Evolutionary conservation across 2,329 filamentous ascomycete species (phyloP).

Genomic region (Pezicula neosporulosa): DNA sequence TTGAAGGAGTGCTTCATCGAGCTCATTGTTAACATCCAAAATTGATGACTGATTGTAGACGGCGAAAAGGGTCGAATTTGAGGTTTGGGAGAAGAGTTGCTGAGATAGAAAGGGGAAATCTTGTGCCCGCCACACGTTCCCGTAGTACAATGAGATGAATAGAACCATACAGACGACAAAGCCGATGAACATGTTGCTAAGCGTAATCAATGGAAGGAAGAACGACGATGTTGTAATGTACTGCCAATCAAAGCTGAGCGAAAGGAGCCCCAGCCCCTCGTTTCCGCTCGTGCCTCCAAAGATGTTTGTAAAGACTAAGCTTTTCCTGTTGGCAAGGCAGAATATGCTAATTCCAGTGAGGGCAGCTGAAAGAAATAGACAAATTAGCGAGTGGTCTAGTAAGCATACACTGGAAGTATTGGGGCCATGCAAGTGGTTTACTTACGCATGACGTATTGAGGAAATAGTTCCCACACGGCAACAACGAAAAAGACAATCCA

Average conservation of each 20-base stretch:
- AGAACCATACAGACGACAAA: conserved; percentile 28
- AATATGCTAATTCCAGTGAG: conserved; percentile 38
- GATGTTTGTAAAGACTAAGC: conserved; percentile 41
- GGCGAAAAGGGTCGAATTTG: conserved; percentile 31
- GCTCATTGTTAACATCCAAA: conserved; percentile 34
- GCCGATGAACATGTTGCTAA: conserved; percentile 31
- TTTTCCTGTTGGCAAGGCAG: conserved; percentile 41
- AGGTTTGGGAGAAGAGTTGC: conserved; percentile 33
- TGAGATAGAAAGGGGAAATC: conserved; percentile 41
- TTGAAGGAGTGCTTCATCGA: conserved; percentile 32
- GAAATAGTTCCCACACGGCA: conserved; percentile 45
- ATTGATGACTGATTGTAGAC: conserved; percentile 41
- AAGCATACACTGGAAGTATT: too few species aligned
- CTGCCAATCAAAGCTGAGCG: conserved; percentile 38
- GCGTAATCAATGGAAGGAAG: conserved; percentile 30
- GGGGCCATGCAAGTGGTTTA: too few species aligned
- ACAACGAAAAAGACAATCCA: conserved; percentile 26
- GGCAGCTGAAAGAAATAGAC: conserved; percentile 7
- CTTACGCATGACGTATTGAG: conserved; percentile 37
- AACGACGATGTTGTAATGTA: conserved; percentile 34
- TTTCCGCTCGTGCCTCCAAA: conserved; percentile 45
- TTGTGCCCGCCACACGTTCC: conserved; percentile 36
- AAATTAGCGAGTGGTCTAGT: too few species aligned
- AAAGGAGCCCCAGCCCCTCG: conserved; percentile 39
- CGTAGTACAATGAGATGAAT: conserved; percentile 37